Evolutionary conservation across 225 moss, liverwort and hornwort species (phyloP).

Genomic region (Marchantia paleacea): DNA sequence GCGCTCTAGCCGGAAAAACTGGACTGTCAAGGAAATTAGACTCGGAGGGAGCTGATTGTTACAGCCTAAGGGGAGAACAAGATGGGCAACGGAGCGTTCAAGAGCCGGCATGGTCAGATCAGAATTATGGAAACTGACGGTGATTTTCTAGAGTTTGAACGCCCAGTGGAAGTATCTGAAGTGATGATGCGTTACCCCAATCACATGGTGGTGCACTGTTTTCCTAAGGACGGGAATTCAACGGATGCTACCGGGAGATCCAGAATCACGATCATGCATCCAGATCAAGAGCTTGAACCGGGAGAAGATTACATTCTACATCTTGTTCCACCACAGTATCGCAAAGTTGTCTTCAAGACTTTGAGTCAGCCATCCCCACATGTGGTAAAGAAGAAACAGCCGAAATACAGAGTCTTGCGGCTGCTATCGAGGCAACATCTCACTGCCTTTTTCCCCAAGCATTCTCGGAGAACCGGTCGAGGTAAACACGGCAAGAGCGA

Average conservation of each 20-base stretch:
- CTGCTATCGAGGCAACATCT: conserved; percentile 5
- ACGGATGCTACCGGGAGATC: not conserved
- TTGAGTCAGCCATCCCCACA: conserved; percentile 14
- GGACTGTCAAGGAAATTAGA: not conserved
- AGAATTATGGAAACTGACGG: conserved; percentile 10
- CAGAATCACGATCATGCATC: conserved; percentile 21
- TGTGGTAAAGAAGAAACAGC: not conserved
- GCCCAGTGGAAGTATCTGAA: conserved; percentile 12
- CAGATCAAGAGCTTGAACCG: conserved; percentile 4
- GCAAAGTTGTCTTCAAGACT: not conserved
- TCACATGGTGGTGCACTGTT: conserved; percentile 22
- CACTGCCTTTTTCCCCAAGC: conserved; percentile 14
- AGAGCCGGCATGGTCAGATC: not conserved
- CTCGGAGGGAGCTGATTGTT: not conserved
- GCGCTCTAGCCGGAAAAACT: not conserved
- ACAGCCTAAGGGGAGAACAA: not conserved
- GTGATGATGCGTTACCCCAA: conserved; percentile 18
- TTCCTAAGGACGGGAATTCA: not conserved
- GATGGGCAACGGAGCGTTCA: conserved; percentile 19
- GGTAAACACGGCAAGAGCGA: not conserved
- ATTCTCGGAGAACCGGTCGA: not conserved
- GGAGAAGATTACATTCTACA: conserved; percentile 16
- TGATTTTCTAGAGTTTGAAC: not conserved
- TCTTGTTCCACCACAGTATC: conserved; percentile 17
- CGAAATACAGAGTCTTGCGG: conserved; percentile 14